These are phyloP conservation scores for Phlyctochytrium arcticum DNA, from an alignment of 192 early-diverging fungal genomes.

Conservation along the genomic window DNA sequence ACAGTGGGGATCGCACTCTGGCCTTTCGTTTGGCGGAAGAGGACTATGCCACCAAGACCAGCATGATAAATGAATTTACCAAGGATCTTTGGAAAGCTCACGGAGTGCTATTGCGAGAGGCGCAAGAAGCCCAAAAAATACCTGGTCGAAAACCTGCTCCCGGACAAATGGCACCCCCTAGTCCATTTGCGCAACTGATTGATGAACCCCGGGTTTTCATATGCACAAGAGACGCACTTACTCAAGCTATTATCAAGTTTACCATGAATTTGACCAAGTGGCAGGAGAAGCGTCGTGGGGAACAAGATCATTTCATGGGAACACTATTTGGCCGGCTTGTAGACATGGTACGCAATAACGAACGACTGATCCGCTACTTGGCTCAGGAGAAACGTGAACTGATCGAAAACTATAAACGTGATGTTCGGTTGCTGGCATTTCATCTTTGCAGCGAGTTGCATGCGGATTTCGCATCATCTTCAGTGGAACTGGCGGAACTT, in stretches of 20 bases:
- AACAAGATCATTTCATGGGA: conserved; percentile 44
- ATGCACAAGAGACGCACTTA: conserved; percentile 43
- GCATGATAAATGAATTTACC: conserved; percentile 44
- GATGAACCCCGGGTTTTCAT: conserved; percentile 40
- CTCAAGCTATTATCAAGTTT: conserved; percentile 29
- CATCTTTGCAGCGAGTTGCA: conserved; percentile 30
- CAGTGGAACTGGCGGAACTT: conserved; percentile 45
- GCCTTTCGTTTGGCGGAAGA: conserved; percentile 43
- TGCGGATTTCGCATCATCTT: conserved; percentile 38
- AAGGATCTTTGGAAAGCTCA: conserved; percentile 41
- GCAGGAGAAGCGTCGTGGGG: conserved; percentile 36
- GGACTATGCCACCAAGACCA: conserved; percentile 40
- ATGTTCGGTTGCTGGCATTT: conserved; percentile 37
- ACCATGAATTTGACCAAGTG: conserved; percentile 42
- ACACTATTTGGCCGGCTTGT: conserved; percentile 30
- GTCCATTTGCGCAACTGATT: too few relatives aligned
- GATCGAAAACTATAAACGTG: conserved; percentile 39
- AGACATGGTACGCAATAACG: conserved; percentile 40
- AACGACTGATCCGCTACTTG: conserved; percentile 35
- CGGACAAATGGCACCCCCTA: not conserved
- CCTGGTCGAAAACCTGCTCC: too few relatives aligned
- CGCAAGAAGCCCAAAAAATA: conserved; percentile 4
- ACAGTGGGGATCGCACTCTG: conserved; percentile 29
- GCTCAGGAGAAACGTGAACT: conserved; percentile 44
- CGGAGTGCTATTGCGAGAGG: conserved; percentile 19